Evolutionary conservation across 2,329 filamentous ascomycete species (phyloP).

Genomic region (Penicillium sp.): DNA sequence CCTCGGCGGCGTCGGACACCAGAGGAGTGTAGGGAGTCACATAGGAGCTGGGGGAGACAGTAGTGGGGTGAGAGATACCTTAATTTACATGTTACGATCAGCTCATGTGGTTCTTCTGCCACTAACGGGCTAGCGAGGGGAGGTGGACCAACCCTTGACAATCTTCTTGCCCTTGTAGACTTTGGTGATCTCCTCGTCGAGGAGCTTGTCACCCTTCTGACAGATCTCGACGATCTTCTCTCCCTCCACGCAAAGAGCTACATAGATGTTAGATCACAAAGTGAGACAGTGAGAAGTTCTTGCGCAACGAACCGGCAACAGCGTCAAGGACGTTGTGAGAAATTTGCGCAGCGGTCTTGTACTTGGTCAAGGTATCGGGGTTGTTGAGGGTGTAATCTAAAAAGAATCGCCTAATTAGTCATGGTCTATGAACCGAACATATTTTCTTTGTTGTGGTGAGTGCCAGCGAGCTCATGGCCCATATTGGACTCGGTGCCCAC

Average conservation of each 20-base stretch:
- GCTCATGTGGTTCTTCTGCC: slow-evolving; percentile 6
- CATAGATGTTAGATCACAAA: slow-evolving; percentile 21
- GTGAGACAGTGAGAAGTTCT: background rate
- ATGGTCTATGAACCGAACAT: slow-evolving; percentile 8
- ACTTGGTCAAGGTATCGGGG: slow-evolving; percentile 95
- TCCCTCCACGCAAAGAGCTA: slow-evolving; percentile 71
- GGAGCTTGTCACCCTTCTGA: slow-evolving; percentile 89
- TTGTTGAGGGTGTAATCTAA: slow-evolving; percentile 86
- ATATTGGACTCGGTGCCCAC: slow-evolving; percentile 27
- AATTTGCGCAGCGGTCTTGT: slow-evolving; percentile 94
- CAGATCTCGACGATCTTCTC: slow-evolving; percentile 93
- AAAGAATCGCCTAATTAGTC: slow-evolving; percentile 14
- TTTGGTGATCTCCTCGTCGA: slow-evolving; percentile 90
- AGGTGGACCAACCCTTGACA: slow-evolving; percentile 66
- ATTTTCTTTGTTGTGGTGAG: slow-evolving; percentile 1
- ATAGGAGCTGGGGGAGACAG: slow-evolving; percentile 88
- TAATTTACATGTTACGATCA: slow-evolving; percentile 19
- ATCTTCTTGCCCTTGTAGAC: slow-evolving; percentile 99
- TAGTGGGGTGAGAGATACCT: slow-evolving; percentile 92
- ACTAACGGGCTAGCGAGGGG: background rate
- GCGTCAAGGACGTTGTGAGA: slow-evolving; percentile 92
- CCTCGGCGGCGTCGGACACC: slow-evolving; percentile 80
- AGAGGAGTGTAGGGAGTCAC: slow-evolving; percentile 97
- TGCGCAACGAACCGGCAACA: slow-evolving; percentile 58
- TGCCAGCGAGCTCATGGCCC: slow-evolving; percentile 25